Evolutionary conservation across 2,329 filamentous ascomycete genomes (phyloP), one percentile per base, ranked within the genome.

Genomic region (Domatiomyces globalis): DNA sequence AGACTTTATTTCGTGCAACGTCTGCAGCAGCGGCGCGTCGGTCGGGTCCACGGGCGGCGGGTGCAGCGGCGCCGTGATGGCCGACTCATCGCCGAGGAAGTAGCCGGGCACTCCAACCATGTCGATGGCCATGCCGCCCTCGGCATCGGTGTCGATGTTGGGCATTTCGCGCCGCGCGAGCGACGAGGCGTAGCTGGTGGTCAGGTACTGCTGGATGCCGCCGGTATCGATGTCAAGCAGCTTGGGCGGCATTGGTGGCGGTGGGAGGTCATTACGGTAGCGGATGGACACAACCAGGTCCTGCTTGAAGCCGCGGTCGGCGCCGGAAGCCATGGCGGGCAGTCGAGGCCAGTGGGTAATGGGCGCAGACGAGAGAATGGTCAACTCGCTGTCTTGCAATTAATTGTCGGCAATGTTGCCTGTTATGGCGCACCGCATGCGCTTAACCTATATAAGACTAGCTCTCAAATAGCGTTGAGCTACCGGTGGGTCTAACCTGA

Each of bases 241-340:
- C 75, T 98, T 98, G 1, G 92, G 92, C 1, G 90, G 88, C 65
- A 89, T 88, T 51, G 90, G 87, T 50, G 92, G 92, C 57, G 92
- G 89, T 58, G 92, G 92, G 15, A 98, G 81, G 61, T 87, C 84
- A 79, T 98, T 98, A 63, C 87, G 88, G 69, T 94, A 98, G 69
- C 92, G 81, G 64, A 95, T 87, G 62, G 89, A 85, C 57, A 89
- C 90, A 66, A 98, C 95, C 71, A 95, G 96, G 70, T 98, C 92
- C 71, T 98, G 92, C 66, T 94, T 87, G 62, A 80, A 81, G 18
- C 55, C 54, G 51, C 61, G 59, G 43, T 45, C 43, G 33, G 33
- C 12, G 22, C 43, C 43, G 2, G 43, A 45, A 20, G 43, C 43
- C 43, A 45, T 45, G 15, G 20, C 43, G 17, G 43, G n/a, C 2